Percentiles rank a stretch among this genome's conserved stretches.
phyloP scores from a whole-genome alignment of 345 rosid genomes.

The Eutrema yunnanense region DNA sequence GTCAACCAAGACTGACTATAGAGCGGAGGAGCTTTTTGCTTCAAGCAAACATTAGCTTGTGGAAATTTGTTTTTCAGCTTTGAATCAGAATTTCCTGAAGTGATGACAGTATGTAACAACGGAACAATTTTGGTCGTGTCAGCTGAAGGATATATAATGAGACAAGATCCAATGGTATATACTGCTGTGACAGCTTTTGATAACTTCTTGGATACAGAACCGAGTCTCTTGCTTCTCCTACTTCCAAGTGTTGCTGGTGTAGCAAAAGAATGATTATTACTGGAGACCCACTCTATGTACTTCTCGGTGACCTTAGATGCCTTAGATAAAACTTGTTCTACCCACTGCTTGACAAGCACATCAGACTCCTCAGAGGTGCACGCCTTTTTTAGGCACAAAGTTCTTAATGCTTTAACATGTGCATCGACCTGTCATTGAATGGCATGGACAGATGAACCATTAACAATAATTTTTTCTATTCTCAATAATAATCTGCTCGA shows the following conservation, averaged over 20 bases:
- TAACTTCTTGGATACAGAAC: constrained; percentile 31
- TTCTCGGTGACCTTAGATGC: constrained; percentile 59
- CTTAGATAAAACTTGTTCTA: constrained; percentile 52
- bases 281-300: constrained; percentile 44
- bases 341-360: constrained; percentile 66
- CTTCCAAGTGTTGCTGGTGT: constrained; percentile 59
- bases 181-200: constrained; percentile 61
- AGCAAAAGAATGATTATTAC: constrained; percentile 34
- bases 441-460: neutral
- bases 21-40: constrained; percentile 59
- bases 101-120: constrained; percentile 62
- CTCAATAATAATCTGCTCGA: neutral
- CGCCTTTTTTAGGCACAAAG: constrained; percentile 74
- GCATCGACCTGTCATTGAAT: constrained; percentile 74
- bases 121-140: constrained; percentile 62
- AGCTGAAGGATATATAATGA: constrained; percentile 64
- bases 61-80: constrained; percentile 55
- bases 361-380: constrained; percentile 52
- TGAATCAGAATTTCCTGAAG: constrained; percentile 61
- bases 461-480: neutral
- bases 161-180: constrained; percentile 73
- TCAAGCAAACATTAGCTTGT: constrained; percentile 45
- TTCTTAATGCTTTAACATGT: constrained; percentile 85
- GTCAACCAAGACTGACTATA: constrained; percentile 87
- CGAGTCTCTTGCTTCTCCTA: constrained; percentile 47